phyloP scores from a whole-genome alignment of 257 asterid genomes.

The Scutellaria barbata region DNA sequence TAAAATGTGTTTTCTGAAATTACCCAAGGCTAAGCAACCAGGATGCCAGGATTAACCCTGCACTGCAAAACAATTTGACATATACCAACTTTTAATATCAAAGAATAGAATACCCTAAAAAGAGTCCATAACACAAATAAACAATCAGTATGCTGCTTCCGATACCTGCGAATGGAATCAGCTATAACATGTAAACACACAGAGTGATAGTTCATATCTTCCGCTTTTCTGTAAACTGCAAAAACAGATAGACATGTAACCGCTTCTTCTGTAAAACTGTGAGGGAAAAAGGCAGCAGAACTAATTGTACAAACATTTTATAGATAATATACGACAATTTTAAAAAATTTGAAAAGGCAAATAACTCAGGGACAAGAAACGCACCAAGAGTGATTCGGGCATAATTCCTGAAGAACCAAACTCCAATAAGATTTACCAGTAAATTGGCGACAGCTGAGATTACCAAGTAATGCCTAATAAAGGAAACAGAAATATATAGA shows the following conservation, averaged over 20 bases:
- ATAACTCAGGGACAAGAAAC: slow-evolving; percentile 37
- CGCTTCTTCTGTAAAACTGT: background rate
- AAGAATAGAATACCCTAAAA: slow-evolving; percentile 11
- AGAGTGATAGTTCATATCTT: slow-evolving; percentile 96
- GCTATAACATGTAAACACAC: slow-evolving; percentile 94
- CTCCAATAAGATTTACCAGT: slow-evolving; percentile 96
- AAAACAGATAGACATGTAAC: slow-evolving; percentile 18
- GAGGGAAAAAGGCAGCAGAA: background rate
- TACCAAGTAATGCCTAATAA: slow-evolving; percentile 87
- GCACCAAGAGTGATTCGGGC: slow-evolving; percentile 90
- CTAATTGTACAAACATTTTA: background rate
- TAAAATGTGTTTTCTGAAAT: slow-evolving; percentile 16
- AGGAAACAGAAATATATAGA: slow-evolving; percentile 7
- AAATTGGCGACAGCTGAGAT: slow-evolving; percentile 91
- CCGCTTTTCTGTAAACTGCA: slow-evolving; percentile 90
- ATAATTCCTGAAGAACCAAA: slow-evolving; percentile 96
- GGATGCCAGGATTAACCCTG: slow-evolving; percentile 95
- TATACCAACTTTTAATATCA: slow-evolving; percentile 37
- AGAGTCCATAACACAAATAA: background rate
- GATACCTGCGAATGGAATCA: slow-evolving; percentile 94
- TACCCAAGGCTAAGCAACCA: slow-evolving; percentile 98
- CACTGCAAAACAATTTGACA: slow-evolving; percentile 62
- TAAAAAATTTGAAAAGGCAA: background rate
- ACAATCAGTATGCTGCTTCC: slow-evolving; percentile 24
- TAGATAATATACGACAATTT: background rate